Evolutionary conservation across 2,329 filamentous ascomycete genomes (phyloP), one percentile per base, ranked within the genome.

Genomic region (Calonectria hongkongensis): DNA sequence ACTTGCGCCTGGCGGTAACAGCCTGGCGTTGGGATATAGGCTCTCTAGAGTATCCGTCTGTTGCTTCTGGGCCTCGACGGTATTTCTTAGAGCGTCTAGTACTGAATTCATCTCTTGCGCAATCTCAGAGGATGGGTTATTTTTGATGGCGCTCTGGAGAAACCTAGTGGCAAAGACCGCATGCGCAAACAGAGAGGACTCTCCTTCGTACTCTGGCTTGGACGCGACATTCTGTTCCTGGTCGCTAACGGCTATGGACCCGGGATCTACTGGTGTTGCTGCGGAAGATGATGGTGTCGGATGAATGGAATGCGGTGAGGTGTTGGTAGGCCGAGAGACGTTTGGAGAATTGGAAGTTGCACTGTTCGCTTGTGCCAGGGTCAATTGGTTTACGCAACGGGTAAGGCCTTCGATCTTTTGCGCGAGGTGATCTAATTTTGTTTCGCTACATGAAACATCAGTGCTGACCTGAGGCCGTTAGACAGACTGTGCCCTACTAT

Each of bases 131-230:
- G 69, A 66, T 2, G 70, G 66, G 10, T 70, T 75, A 45, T 70
- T 76, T 41, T 47, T 73, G 28, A 80, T 70, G 28, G 75, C 74
- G 28, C 74, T 74, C 48, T 79, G 75, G 8, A 80, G 71, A 39
- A 80, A 79, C 27, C 28, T 71, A 10, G 72, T 76, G 1, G 79
- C 79, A 10, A 76, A 78, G 2, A 77, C 72, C 2, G 78, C 74
- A 13, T 79, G 78, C 1, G 78, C 69, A 16, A 74, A 75, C 0
- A 77, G 65, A 1, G 75, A 76, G 0, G 70, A 75, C 67, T 79
- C 77, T 21, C 75, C 75, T 39, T 76, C 71, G n/a, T 76, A 76
- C 28, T 78, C 73, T 21, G 33, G 66, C 28, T 48, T 75, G 33
- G 65, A 62, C 25, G 48, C 62, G 6, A 67, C 51, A 27, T 50